Conservation (phyloP, 306 rosid species). For the Vigna angularis region DNA sequence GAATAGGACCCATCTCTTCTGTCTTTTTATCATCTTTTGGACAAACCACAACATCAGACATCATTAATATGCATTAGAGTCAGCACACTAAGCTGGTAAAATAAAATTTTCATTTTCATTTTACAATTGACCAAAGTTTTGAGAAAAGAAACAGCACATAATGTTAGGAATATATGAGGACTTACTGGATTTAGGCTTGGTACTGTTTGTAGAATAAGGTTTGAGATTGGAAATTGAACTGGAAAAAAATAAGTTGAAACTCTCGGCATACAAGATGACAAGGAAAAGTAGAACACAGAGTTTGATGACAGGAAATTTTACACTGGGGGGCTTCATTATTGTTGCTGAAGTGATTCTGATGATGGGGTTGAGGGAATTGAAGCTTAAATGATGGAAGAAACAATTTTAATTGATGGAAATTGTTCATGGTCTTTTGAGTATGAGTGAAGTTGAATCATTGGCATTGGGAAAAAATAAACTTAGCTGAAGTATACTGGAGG, state of each 20-base stretch:
- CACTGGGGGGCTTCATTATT: conserved; percentile 41
- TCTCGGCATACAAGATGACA: conserved; percentile 35
- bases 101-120: not conserved
- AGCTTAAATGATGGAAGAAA: conserved; percentile 24
- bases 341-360: conserved; percentile 27
- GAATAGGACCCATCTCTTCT: conserved; percentile 38
- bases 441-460: conserved; percentile 54
- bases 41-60: not conserved
- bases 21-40: conserved; percentile 48
- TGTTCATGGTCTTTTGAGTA: conserved; percentile 39
- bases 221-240: conserved; percentile 31
- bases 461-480: conserved; percentile 43
- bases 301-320: conserved; percentile 20
- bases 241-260: conserved; percentile 38
- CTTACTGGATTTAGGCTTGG: conserved; percentile 57
- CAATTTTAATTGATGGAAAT: conserved; percentile 21
- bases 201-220: conserved; percentile 24
- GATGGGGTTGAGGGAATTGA: not conserved
- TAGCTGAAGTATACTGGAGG: conserved; percentile 45
- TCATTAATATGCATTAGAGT: not conserved
- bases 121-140: not conserved
- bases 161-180: not conserved
- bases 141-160: not conserved
- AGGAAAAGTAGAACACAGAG: conserved; percentile 38
- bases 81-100: not conserved